Evolutionary conservation across 208 protist species (phyloP).

Genomic region (Trypanosomatidae sp.): DNA sequence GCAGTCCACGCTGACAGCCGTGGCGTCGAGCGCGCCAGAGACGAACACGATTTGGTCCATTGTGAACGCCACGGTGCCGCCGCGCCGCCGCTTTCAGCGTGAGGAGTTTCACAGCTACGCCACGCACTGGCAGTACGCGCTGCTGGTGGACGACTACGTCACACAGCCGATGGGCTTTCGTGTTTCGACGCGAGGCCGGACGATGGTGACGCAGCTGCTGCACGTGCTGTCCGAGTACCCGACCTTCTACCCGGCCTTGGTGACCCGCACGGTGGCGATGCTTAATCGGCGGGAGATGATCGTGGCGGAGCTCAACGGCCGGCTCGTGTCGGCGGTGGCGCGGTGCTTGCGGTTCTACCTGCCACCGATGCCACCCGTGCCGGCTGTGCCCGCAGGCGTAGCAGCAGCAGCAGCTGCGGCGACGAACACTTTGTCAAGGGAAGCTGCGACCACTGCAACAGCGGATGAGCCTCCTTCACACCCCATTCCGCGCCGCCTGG

Average conservation of each 20-base stretch:
- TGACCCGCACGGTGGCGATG: conserved; percentile 59
- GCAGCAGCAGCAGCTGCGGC: no score
- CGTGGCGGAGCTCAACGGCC: conserved; percentile 49
- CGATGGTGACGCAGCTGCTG: conserved; percentile 64
- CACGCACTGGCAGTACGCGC: conserved; percentile 76
- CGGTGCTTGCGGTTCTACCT: conserved; percentile 56
- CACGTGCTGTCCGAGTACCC: conserved; percentile 58
- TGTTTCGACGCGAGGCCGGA: conserved; percentile 28
- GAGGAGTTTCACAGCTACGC: conserved; percentile 49
- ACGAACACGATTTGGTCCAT: conserved; percentile 38
- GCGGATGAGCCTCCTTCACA: no score
- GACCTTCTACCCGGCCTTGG: conserved; percentile 59
- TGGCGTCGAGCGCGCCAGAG: conserved; percentile 26
- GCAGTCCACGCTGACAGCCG: conserved; percentile 25
- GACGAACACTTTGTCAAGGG: background rate
- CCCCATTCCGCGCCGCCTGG: no score
- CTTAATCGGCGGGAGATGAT: conserved; percentile 43
- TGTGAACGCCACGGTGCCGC: conserved; percentile 45
- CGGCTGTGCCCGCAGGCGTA: no score
- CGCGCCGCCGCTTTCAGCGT: conserved; percentile 55
- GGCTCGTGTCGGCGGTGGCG: conserved; percentile 47
- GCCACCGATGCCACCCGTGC: conserved; percentile 23
- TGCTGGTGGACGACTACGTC: conserved; percentile 75
- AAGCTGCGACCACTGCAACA: background rate
- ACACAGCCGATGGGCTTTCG: conserved; percentile 51